phyloP scores from a whole-genome alignment of 257 asterid species.

The Capsicum rhomboideum region DNA sequence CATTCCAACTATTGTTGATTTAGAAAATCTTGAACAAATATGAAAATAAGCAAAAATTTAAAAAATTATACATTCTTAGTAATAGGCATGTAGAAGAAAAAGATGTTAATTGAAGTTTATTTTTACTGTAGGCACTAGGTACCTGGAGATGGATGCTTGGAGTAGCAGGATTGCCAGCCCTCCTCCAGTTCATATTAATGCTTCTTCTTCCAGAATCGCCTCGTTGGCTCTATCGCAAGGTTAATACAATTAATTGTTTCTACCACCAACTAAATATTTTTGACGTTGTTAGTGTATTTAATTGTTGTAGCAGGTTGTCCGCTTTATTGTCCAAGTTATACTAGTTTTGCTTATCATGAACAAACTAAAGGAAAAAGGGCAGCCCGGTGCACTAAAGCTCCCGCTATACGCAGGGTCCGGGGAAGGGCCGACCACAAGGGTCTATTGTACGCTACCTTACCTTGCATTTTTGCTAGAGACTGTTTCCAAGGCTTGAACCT shows the following conservation, averaged over 20 bases:
- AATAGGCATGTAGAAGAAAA: background rate
- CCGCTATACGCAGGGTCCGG: too few relatives aligned
- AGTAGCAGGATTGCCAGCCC: slow-evolving; percentile 36
- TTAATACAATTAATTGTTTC: background rate
- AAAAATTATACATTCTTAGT: too few relatives aligned
- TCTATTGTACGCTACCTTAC: too few relatives aligned
- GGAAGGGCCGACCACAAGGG: too few relatives aligned
- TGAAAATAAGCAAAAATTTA: background rate
- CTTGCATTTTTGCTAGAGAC: too few relatives aligned
- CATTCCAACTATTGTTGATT: too few relatives aligned
- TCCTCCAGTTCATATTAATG: slow-evolving; percentile 30
- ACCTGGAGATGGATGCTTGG: slow-evolving; percentile 64
- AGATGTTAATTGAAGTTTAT: background rate
- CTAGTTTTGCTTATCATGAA: background rate
- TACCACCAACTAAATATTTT: background rate
- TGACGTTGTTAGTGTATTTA: background rate
- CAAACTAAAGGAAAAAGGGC: too few relatives aligned
- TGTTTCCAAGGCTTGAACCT: too few relatives aligned
- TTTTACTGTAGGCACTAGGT: slow-evolving; percentile 25
- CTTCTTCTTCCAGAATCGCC: slow-evolving; percentile 37
- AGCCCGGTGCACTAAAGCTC: too few relatives aligned
- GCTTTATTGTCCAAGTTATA: background rate
- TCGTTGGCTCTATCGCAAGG: slow-evolving; percentile 42
- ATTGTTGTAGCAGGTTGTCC: background rate
- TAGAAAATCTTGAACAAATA: too few relatives aligned